Percentiles rank a stretch among this genome's conserved stretches.
These are phyloP conservation scores for Metroxylon sagu DNA, from an alignment of 176 grass and related monocot genomes.

Conservation along the genomic window DNA sequence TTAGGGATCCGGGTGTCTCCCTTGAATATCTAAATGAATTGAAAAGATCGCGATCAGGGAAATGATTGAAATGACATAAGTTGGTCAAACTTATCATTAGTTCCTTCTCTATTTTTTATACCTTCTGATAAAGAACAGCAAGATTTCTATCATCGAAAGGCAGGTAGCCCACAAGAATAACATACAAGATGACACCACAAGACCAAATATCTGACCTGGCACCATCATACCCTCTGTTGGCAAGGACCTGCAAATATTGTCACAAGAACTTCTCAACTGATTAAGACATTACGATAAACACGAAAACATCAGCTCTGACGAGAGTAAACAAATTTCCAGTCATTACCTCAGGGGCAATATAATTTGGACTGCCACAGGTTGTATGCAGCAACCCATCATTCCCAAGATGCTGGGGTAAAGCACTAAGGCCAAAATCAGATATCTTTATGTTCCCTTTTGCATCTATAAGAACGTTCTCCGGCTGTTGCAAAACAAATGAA, in stretches of 20 bases:
- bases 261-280: conserved; percentile 11
- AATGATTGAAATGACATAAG: too few species aligned
- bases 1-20: conserved; percentile 9
- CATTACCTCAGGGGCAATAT: conserved; percentile 81
- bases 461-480: conserved; percentile 90
- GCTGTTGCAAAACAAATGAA: conserved; percentile 45
- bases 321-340: background rate
- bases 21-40: conserved; percentile 6
- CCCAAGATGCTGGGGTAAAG: conserved; percentile 64
- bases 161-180: conserved; percentile 74
- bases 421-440: conserved; percentile 88
- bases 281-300: background rate
- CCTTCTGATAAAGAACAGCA: conserved; percentile 41
- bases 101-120: conserved; percentile 57
- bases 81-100: background rate
- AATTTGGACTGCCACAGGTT: conserved; percentile 90
- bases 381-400: conserved; percentile 92
- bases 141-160: conserved; percentile 79
- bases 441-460: conserved; percentile 94
- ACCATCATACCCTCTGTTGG: conserved; percentile 89
- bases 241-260: conserved; percentile 53
- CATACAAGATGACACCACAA: conserved; percentile 84
- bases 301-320: too few species aligned
- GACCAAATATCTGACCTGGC: conserved; percentile 86
- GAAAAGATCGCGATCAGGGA: background rate